Evolutionary conservation across 768 basidiomycete species (phyloP).

Genomic region (Pisolithus sp.): DNA sequence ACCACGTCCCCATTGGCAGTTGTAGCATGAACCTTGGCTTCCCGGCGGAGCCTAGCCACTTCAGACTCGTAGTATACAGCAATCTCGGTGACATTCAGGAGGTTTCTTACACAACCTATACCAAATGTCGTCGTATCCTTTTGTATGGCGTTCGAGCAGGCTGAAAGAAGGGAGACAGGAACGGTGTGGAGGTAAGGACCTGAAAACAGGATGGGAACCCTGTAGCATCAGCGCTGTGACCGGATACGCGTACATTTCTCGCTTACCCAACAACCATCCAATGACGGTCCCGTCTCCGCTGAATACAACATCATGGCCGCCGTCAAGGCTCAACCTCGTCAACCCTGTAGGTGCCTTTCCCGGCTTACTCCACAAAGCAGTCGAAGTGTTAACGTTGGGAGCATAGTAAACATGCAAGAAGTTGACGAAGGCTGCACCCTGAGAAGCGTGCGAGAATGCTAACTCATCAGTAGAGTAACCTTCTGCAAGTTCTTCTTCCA

Average conservation of each 20-base stretch:
- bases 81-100: slow-evolving; percentile 55
- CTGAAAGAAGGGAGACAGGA: slow-evolving; percentile 44
- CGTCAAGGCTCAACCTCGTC: slow-evolving; percentile 61
- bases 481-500: slow-evolving; percentile 41
- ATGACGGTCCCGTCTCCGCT: slow-evolving; percentile 57
- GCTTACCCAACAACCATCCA: slow-evolving; percentile 70
- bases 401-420: slow-evolving; percentile 62
- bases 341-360: slow-evolving; percentile 58
- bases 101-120: slow-evolving; percentile 50
- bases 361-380: slow-evolving; percentile 63
- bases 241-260: not conserved
- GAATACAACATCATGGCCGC: slow-evolving; percentile 65
- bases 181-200: slow-evolving; percentile 61
- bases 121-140: slow-evolving; percentile 52
- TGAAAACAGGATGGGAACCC: slow-evolving; percentile 14
- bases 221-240: not conserved
- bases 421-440: slow-evolving; percentile 58
- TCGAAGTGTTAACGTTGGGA: slow-evolving; percentile 36
- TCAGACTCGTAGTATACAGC: slow-evolving; percentile 57
- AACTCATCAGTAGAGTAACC: slow-evolving; percentile 57
- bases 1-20: slow-evolving; percentile 33
- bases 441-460: slow-evolving; percentile 35
- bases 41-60: slow-evolving; percentile 49
- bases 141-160: slow-evolving; percentile 44
- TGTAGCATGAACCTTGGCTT: slow-evolving; percentile 28